Conservation (phyloP, 2,329 filamentous ascomycete genomes). For the Phialophora tarda region DNA sequence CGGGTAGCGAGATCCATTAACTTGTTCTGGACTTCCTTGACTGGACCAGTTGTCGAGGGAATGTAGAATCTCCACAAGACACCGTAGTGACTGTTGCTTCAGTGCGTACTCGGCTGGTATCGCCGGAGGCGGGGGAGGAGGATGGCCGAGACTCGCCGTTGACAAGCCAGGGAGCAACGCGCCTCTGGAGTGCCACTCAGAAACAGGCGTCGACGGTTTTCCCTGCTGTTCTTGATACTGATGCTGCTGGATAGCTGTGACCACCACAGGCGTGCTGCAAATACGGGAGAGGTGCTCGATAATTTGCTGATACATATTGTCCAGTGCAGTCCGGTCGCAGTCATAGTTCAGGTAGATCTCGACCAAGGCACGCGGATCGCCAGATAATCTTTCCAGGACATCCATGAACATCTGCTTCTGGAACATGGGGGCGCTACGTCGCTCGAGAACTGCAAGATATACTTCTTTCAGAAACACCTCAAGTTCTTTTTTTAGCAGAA, state of each 20-base stretch:
- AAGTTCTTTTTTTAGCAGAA: slow-evolving; percentile 97
- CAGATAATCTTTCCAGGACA: slow-evolving; percentile 80
- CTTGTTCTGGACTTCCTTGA: slow-evolving; percentile 63
- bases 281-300: slow-evolving; percentile 93
- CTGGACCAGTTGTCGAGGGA: slow-evolving; percentile 94
- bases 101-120: slow-evolving; percentile 85
- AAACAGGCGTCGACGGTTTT: slow-evolving; percentile 62
- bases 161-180: slow-evolving; percentile 86
- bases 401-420: slow-evolving; percentile 93
- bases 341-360: slow-evolving; percentile 98
- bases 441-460: slow-evolving; percentile 88
- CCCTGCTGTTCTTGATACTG: slow-evolving; percentile 80
- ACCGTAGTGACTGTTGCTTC: slow-evolving; percentile 87
- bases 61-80: slow-evolving; percentile 82
- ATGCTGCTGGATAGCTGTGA: slow-evolving; percentile 80
- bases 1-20: slow-evolving; percentile 43
- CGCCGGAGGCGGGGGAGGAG: slow-evolving; percentile 56
- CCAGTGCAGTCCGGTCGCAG: slow-evolving; percentile 86
- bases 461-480: slow-evolving; percentile 98
- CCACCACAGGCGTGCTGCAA: slow-evolving; percentile 75
- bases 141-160: slow-evolving; percentile 71
- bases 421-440: slow-evolving; percentile 80
- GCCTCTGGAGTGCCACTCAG: slow-evolving; percentile 86
- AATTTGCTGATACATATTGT: slow-evolving; percentile 94
- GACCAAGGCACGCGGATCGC: slow-evolving; percentile 85